Conservation (phyloP, 148 eudicot species). For the Hydrangea macrophylla region DNA sequence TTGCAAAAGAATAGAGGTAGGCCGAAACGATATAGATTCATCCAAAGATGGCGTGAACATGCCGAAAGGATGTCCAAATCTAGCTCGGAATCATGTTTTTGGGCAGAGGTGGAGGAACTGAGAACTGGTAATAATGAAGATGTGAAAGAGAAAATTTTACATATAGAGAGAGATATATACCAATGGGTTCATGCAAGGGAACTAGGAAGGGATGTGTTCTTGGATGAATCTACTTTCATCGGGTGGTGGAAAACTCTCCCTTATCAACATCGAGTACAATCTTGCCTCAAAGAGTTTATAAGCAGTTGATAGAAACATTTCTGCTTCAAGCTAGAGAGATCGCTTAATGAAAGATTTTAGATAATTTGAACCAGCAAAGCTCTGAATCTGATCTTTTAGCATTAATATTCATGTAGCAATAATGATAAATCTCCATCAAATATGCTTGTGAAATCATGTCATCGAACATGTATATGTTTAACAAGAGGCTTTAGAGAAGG, state of each 20-base stretch:
- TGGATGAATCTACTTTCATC: conserved; percentile 60
- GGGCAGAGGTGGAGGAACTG: conserved; percentile 89
- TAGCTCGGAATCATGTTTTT: conserved; percentile 71
- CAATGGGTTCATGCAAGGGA: conserved; percentile 34
- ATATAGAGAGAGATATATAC: conserved; percentile 38
- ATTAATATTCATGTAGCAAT: too few relatives aligned
- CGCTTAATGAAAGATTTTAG: neutral
- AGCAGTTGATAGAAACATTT: conserved; percentile 4
- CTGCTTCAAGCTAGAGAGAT: neutral
- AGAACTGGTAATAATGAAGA: conserved; percentile 36
- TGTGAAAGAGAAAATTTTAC: conserved; percentile 39
- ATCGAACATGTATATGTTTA: too few relatives aligned
- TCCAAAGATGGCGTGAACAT: conserved; percentile 83
- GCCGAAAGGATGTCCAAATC: conserved; percentile 40
- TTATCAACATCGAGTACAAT: conserved; percentile 39
- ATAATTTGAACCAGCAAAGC: neutral
- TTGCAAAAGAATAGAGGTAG: conserved; percentile 54
- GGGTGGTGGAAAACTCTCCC: conserved; percentile 89
- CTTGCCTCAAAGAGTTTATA: conserved; percentile 39
- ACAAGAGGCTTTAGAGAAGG: too few relatives aligned
- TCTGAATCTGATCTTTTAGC: neutral
- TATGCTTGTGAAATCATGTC: too few relatives aligned
- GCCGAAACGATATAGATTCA: conserved; percentile 66
- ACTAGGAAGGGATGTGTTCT: conserved; percentile 57
- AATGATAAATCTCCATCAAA: too few relatives aligned